Conservation (phyloP, 1,284 basidiomycete genomes). For the Ustilago cynodontis region DNA sequence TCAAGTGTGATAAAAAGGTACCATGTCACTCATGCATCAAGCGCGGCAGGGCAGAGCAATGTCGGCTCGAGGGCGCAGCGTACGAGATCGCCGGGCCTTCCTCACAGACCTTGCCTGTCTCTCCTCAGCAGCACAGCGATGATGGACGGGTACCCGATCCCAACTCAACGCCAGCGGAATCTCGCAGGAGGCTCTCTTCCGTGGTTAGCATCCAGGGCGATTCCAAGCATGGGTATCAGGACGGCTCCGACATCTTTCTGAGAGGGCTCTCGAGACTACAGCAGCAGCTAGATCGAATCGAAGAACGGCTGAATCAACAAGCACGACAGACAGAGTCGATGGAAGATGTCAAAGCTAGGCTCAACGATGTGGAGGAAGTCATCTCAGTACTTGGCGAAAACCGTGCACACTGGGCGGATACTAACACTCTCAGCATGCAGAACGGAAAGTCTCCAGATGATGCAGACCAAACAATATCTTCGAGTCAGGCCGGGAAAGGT, state of each 20-base stretch:
- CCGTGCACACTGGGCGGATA: constrained; percentile 21
- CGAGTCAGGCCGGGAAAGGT: neutral
- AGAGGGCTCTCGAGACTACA: constrained; percentile 30
- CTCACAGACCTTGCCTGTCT: constrained; percentile 7
- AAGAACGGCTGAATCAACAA: constrained; percentile 23
- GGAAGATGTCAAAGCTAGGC: constrained; percentile 40
- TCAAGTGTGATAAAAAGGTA: constrained; percentile 58
- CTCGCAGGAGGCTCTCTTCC: constrained; percentile 19
- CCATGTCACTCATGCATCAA: constrained; percentile 58
- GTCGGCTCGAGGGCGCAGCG: constrained; percentile 35
- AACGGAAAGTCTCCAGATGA: neutral
- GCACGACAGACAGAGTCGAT: constrained; percentile 22
- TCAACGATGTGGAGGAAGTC: constrained; percentile 42
- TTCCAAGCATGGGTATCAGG: neutral
- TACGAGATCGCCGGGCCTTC: constrained; percentile 23
- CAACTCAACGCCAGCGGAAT: constrained; percentile 4
- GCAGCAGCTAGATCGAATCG: constrained; percentile 45
- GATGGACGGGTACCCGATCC: neutral
- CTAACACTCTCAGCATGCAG: neutral
- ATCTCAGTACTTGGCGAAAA: constrained; percentile 41
- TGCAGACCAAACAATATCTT: neutral
- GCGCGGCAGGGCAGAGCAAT: constrained; percentile 44
- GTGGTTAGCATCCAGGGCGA: constrained; percentile 5
- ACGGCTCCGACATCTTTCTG: constrained; percentile 19
- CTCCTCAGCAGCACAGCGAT: constrained; percentile 15